Base-by-base conservation (phyloP, 345 rosid species). In the Citrus australasica region DNA sequence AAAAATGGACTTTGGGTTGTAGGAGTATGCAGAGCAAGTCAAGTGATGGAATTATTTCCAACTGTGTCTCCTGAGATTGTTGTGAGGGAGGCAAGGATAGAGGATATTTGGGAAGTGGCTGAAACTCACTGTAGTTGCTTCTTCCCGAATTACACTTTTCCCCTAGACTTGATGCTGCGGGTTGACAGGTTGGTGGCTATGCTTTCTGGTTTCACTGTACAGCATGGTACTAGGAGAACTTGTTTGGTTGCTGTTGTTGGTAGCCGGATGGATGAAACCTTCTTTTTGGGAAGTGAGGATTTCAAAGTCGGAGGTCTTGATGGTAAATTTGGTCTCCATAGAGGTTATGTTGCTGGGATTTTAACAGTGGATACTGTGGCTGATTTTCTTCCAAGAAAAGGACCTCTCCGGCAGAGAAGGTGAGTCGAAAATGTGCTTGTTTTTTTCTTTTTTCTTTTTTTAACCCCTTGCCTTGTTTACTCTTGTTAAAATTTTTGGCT, bases 81-180 rank as follows among this genome's bases (percentile, higher is more conserved):
- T 82, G 97, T 96, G 42, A 86, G 99, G 78, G 99, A 96, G 88
- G 99, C 98, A 28, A 88, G 98, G 77, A 62, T 91, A 67, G 97
- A 92, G 84, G 98, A 96, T 79, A 90, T 94, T 53, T 96, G 99
- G 97, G 97, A 96, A 86, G 97, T 96, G 74, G 97, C 95, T 5
- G 99, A 96, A 90, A 96, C 97, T 80, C 97, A 94, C 75, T 94
- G 98, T 85, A 90, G 94, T 79, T 89, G 94, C 66, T 96, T 94
- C 87, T 92, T 91, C 83, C 99, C 99, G 0, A 88, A 84, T 24
- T 94, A 90, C 76, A 87, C 98, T 2, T 96, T 96, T 82, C 98
- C 98, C 4, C 85, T 96, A 46, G 97, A 91, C 74, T 85, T 96
- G 73, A 87, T 90, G 82, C 83, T 94, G 59, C 84, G 98, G 77